Conservation (phyloP, 768 basidiomycete genomes). For the Pleurotus ostreatus region DNA sequence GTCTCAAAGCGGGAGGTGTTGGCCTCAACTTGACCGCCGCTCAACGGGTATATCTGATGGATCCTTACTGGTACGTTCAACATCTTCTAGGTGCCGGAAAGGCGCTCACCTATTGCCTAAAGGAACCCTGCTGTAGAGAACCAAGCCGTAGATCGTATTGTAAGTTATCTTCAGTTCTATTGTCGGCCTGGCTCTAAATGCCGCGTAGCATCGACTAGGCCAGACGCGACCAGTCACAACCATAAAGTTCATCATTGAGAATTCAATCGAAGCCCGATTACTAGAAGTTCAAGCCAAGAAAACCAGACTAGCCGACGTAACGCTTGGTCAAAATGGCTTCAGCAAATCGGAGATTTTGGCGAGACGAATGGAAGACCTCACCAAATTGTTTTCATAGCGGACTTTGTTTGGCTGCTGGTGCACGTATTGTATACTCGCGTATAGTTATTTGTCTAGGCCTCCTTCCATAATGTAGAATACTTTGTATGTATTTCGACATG, state of each 20-base stretch:
- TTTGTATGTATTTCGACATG: slow-evolving; percentile 3
- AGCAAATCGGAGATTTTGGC: slow-evolving; percentile 86
- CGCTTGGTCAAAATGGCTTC: slow-evolving; percentile 72
- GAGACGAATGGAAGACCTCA: slow-evolving; percentile 85
- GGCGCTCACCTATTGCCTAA: not conserved
- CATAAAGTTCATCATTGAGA: slow-evolving; percentile 89
- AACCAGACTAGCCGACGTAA: slow-evolving; percentile 91
- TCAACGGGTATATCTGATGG: slow-evolving; percentile 91
- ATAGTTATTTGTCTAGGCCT: not conserved
- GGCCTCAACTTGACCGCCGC: slow-evolving; percentile 95
- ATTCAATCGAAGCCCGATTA: slow-evolving; percentile 90
- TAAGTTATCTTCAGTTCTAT: slow-evolving; percentile 25
- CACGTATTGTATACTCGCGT: not conserved
- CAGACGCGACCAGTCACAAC: slow-evolving; percentile 91
- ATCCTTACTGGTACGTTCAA: slow-evolving; percentile 81
- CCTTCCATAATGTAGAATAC: not conserved
- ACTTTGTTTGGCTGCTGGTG: slow-evolving; percentile 9
- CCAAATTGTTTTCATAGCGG: slow-evolving; percentile 60
- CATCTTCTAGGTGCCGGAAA: too few relatives aligned
- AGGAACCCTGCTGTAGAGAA: slow-evolving; percentile 98
- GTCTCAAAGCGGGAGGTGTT: slow-evolving; percentile 95
- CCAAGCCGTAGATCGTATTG: slow-evolving; percentile 96
- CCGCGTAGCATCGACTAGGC: slow-evolving; percentile 83
- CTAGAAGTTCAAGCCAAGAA: slow-evolving; percentile 95
- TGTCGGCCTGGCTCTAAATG: slow-evolving; percentile 4